These are phyloP conservation scores for Malassezia dermatis DNA, from an alignment of 1,284 basidiomycete genomes.

Conservation along the genomic window DNA sequence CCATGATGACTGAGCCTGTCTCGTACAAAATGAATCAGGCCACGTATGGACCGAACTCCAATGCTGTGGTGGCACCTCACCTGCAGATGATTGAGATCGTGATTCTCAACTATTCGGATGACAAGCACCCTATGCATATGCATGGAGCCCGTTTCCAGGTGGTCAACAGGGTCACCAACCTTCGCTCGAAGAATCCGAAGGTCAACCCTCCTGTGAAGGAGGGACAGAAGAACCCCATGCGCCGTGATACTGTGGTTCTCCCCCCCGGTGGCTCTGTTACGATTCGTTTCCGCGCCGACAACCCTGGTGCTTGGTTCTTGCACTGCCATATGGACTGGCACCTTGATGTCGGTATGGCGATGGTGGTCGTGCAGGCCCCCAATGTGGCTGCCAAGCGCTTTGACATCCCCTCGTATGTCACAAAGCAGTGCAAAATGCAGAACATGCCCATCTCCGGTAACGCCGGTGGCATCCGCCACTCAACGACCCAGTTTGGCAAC, in stretches of 20 bases:
- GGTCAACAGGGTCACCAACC: constrained; percentile 62
- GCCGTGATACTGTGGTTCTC: constrained; percentile 58
- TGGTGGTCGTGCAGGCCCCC: constrained; percentile 66
- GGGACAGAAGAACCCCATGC: constrained; percentile 64
- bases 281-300: constrained; percentile 63
- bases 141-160: constrained; percentile 49
- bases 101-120: constrained; percentile 66
- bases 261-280: constrained; percentile 58
- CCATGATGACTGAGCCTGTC: constrained; percentile 53
- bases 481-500: constrained; percentile 22
- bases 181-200: constrained; percentile 31
- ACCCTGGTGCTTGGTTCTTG: constrained; percentile 64
- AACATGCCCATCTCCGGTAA: constrained; percentile 52
- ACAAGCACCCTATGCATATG: constrained; percentile 57
- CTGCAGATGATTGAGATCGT: constrained; percentile 68
- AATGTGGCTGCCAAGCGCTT: constrained; percentile 11
- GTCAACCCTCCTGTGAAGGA: constrained; percentile 53
- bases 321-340: constrained; percentile 54
- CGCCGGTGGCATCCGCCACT: constrained; percentile 29
- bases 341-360: constrained; percentile 63
- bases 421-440: constrained; percentile 46
- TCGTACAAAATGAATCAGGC: constrained; percentile 3
- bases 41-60: constrained; percentile 16
- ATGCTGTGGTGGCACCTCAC: constrained; percentile 64
- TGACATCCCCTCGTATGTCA: neutral